Evolutionary conservation across 495 filamentous ascomycete species (phyloP).

Genomic region (Chaetomium cochliodes): DNA sequence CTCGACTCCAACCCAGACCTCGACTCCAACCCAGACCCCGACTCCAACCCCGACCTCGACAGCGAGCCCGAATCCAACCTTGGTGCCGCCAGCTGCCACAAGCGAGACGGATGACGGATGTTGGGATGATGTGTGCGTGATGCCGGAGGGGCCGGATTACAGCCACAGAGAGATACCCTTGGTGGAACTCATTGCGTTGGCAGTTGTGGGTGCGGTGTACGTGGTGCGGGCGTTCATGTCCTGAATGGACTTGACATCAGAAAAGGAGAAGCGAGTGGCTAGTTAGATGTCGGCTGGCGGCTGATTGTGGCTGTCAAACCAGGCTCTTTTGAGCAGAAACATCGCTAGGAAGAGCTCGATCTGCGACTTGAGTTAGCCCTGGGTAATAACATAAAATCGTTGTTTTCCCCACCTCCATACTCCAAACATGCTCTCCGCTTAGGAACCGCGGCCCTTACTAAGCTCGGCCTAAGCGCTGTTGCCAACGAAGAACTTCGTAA

Average conservation of each 20-base stretch:
- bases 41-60: neutral
- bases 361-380: no score
- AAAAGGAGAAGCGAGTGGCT: neutral
- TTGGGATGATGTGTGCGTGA: neutral
- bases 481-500: conserved; percentile 75
- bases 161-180: conserved; percentile 1
- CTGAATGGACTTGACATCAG: neutral
- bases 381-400: no score
- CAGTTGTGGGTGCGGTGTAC: conserved; percentile 12
- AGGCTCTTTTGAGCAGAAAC: no score
- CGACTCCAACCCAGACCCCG: neutral
- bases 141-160: neutral
- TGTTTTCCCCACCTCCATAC: neutral
- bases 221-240: conserved; percentile 9
- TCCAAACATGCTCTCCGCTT: neutral
- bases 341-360: no score
- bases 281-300: no score
- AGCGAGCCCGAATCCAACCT: neutral
- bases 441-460: no score
- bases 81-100: neutral
- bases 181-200: conserved; percentile 8
- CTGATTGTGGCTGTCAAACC: no score
- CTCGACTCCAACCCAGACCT: neutral
- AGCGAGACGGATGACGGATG: neutral
- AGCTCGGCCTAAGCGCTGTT: conserved; percentile 44